Evolutionary conservation across 169 alveolate species (phyloP).

Genomic region (Pseudocohnilembus persalinus): DNA sequence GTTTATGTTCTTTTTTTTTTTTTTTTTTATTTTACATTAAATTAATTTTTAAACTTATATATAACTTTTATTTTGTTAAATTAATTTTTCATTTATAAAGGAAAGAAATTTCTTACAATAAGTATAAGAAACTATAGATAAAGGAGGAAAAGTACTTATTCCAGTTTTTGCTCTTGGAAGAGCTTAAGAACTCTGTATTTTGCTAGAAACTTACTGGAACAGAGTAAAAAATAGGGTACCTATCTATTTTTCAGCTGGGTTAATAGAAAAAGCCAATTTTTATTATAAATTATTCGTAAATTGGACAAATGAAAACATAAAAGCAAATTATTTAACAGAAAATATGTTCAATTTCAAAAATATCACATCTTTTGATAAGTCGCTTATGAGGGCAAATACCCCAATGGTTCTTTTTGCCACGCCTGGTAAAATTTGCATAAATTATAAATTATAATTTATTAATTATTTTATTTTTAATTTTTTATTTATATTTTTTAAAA

Average conservation of each 20-base stretch:
- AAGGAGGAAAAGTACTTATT: constrained; percentile 94
- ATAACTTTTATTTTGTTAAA: constrained; percentile 53
- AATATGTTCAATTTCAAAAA: constrained; percentile 93
- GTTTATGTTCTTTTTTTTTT: no score
- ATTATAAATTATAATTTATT: no score
- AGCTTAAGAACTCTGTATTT: constrained; percentile 97
- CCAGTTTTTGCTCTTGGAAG: constrained; percentile 99
- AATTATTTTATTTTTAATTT: no score
- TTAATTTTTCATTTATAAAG: constrained; percentile 61
- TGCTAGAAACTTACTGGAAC: constrained; percentile 96
- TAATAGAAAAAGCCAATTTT: constrained; percentile 97
- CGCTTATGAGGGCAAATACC: constrained; percentile 86
- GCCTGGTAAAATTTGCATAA: constrained; percentile 95
- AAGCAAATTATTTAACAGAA: constrained; percentile 74
- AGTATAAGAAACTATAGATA: constrained; percentile 71
- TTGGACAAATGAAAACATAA: constrained; percentile 92
- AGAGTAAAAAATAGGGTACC: constrained; percentile 92
- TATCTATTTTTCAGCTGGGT: constrained; percentile 96
- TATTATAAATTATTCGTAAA: constrained; percentile 93
- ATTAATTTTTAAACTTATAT: no score
- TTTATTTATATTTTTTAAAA: no score
- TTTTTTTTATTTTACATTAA: no score
- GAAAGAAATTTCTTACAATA: constrained; percentile 55
- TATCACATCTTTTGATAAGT: constrained; percentile 91
- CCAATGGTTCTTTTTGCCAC: constrained; percentile 99